Conservation (phyloP, 495 filamentous ascomycete species). For the Tuber magnatum region DNA sequence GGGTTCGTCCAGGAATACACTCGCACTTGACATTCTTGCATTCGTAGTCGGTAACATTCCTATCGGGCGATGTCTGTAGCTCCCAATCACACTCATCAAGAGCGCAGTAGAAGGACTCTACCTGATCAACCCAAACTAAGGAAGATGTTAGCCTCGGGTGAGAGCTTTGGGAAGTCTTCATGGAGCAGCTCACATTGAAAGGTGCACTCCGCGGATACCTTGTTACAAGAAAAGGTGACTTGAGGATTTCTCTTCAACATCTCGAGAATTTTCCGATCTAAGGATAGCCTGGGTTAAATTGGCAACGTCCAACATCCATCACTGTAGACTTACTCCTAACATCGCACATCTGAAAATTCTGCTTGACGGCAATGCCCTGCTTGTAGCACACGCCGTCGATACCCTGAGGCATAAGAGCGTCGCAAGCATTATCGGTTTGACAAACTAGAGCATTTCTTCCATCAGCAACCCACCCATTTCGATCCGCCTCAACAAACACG, state of each 20-base stretch:
- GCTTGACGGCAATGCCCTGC: slow-evolving; percentile 77
- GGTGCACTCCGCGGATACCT: slow-evolving; percentile 58
- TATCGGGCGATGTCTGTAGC: slow-evolving; percentile 57
- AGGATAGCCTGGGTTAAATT: not conserved
- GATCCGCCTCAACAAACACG: slow-evolving; percentile 59
- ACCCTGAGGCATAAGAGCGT: slow-evolving; percentile 70
- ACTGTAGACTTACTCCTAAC: slow-evolving; percentile 64
- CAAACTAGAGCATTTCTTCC: slow-evolving; percentile 80
- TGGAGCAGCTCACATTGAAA: slow-evolving; percentile 68
- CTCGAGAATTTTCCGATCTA: slow-evolving; percentile 67
- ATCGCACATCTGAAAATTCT: slow-evolving; percentile 97
- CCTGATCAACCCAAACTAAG: slow-evolving; percentile 83
- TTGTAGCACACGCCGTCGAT: slow-evolving; percentile 84
- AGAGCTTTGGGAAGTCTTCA: not conserved
- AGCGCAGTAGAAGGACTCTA: slow-evolving; percentile 93
- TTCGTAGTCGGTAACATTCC: slow-evolving; percentile 74
- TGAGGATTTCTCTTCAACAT: slow-evolving; percentile 80
- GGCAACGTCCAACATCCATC: not conserved
- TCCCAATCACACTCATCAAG: slow-evolving; percentile 71
- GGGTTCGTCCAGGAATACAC: slow-evolving; percentile 84
- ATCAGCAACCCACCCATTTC: slow-evolving; percentile 56
- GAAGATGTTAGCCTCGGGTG: slow-evolving; percentile 42
- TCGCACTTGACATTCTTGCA: slow-evolving; percentile 78
- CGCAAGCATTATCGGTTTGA: slow-evolving; percentile 69
- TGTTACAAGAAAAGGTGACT: slow-evolving; percentile 86